These are phyloP conservation scores for Trichopus zeylanicus DNA, from an alignment of 116 monocot species.

Conservation along the genomic window DNA sequence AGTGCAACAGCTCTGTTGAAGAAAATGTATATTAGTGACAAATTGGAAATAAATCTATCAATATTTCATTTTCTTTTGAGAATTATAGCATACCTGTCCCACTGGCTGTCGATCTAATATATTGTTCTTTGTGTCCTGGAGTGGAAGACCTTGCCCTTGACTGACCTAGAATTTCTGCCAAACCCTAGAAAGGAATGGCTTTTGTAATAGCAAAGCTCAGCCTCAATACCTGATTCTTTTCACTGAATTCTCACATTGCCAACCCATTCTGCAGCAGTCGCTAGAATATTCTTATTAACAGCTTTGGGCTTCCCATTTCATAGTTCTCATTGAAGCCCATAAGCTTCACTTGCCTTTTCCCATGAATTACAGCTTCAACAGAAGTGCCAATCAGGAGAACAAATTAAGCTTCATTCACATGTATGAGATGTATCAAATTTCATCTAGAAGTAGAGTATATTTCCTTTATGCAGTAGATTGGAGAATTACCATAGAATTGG, in stretches of 20 bases:
- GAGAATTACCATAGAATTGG: constrained; percentile 63
- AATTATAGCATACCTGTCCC: constrained; percentile 58
- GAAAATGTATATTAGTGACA: background rate
- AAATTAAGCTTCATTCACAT: background rate
- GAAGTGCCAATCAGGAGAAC: constrained; percentile 34
- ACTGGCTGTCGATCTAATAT: constrained; percentile 69
- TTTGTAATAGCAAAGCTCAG: constrained; percentile 47
- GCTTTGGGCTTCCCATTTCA: constrained; percentile 61
- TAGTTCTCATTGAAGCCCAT: constrained; percentile 51
- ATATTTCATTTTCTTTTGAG: background rate
- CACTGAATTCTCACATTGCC: constrained; percentile 62
- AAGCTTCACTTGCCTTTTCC: constrained; percentile 56
- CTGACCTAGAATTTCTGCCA: constrained; percentile 49
- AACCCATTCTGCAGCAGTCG: constrained; percentile 49
- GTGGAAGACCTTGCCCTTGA: constrained; percentile 64
- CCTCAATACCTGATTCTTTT: constrained; percentile 56
- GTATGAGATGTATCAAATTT: no score
- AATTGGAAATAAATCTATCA: background rate
- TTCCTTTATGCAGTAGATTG: no score
- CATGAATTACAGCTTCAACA: constrained; percentile 55
- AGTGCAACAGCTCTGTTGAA: constrained; percentile 35
- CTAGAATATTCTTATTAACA: constrained; percentile 61
- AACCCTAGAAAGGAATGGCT: constrained; percentile 56
- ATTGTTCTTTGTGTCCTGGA: constrained; percentile 26
- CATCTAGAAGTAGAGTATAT: no score